Base-by-base conservation (phyloP, 345 rosid genomes). In the Euphorbia tirucalli region DNA sequence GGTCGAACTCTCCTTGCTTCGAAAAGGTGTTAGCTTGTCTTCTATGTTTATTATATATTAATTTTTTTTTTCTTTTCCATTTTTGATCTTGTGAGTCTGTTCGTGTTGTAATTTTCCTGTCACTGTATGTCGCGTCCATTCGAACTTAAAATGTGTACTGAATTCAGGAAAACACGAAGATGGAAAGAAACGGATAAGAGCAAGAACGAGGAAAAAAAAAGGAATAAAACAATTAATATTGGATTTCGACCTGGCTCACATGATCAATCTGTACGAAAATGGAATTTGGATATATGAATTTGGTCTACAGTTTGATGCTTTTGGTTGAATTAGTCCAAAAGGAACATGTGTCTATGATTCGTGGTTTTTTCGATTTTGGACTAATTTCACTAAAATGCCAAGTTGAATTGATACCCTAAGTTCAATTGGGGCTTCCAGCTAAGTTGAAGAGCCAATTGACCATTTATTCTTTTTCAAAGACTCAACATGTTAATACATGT, bases 1-100 rank as follows among this genome's bases (percentile, higher is more conserved):
- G 98, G 98, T n/a, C 87, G 87, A 16, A 78, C 82, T 81, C 87
- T 92, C 64, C 78, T 91, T 64, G 93, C 95, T 39, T 87, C 96
- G 2, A 85, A 92, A 83, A 88, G 97, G 98, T 94, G 84, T 70
- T 65, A 28, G 21, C 13, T 27, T 61, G 31, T 66, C 14, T 18
- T 11, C 37, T 41, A 41, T 41, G 11, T 19, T 21, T 19, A n/a
- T 56, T 57, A 32, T n/a, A n/a, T n/a, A n/a, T 35, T 5, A 0
- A n/a, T n/a, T n/a, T 22, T 4, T 5, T 37, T 39, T 39, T n/a
- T 13, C 13, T n/a, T 39, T 39, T 21, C 22, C 7, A 10, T 11
- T 22, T n/a, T 25, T n/a, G 25, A 39, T 8, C 30, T 10, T 22
- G 30, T 11, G 28, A 22, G 11, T 11, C 30, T 56, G 5, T 1